These are phyloP conservation scores for Tephrocybe sp. DNA, from an alignment of 768 basidiomycete species.

Conservation along the genomic window DNA sequence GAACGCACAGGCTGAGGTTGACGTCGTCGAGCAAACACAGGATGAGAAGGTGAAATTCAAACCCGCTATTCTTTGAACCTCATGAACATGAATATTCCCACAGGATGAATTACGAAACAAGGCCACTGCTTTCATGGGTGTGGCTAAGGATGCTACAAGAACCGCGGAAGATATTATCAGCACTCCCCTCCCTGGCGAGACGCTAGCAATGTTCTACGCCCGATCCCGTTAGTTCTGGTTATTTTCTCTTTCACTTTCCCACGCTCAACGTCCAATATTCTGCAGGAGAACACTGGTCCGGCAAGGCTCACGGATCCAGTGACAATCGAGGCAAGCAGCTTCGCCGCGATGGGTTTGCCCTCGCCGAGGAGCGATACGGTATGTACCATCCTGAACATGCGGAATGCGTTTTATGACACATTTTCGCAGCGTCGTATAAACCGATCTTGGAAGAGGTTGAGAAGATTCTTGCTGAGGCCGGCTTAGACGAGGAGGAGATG, in stretches of 20 bases:
- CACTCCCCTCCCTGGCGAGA: constrained; percentile 85
- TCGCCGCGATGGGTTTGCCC: constrained; percentile 72
- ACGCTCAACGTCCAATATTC: neutral
- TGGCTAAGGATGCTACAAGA: constrained; percentile 54
- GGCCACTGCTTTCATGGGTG: constrained; percentile 55
- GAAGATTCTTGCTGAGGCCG: constrained; percentile 80
- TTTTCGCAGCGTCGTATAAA: constrained; percentile 81
- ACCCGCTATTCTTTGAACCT: neutral
- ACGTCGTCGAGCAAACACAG: constrained; percentile 18
- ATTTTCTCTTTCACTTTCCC: neutral
- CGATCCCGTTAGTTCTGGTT: constrained; percentile 59
- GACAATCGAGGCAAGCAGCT: constrained; percentile 78
- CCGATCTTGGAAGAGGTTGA: constrained; percentile 82
- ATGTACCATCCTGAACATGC: constrained; percentile 21
- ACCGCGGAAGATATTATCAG: constrained; percentile 72
- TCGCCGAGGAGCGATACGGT: constrained; percentile 78
- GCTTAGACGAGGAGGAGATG: constrained; percentile 84
- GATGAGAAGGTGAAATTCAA: constrained; percentile 18
- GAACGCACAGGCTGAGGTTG: constrained; percentile 14
- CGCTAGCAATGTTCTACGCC: constrained; percentile 79
- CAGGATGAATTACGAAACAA: constrained; percentile 33
- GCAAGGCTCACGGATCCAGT: constrained; percentile 58
- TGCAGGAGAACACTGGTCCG: constrained; percentile 78
- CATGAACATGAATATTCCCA: neutral
- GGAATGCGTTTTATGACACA: too few species aligned